Base-by-base conservation (phyloP, 2,329 filamentous ascomycete species). In the Trichoderma afroharzianum region DNA sequence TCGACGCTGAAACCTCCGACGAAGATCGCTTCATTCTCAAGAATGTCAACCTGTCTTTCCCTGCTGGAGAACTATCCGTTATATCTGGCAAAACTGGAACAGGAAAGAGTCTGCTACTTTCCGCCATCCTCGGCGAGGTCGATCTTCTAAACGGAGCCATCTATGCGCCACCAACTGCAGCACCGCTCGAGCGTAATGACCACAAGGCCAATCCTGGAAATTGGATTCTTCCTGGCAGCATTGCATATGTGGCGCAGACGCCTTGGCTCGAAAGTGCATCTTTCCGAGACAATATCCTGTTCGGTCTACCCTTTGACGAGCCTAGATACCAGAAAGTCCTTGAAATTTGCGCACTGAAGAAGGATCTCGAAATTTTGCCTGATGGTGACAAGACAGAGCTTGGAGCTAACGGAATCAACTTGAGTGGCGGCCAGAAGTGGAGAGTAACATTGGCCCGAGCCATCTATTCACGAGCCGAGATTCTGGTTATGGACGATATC, bases 181-280 rank as follows among this genome's bases (percentile, higher is more conserved):
- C 83, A 0, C 80, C 87, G 0, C 77, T 83, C 5, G 85, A 91
- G 32, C 85, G 91, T 47, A 86, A 87, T 73, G 91, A 93, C 75
- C 78, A 82, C 67, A 87, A 89, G 73, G 92, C 92, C 2, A 91
- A 88, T 62, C 83, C 78, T 59, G 84, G 80, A 36, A 87, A 93
- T 74, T 94, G 92, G 92, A 89, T 92, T 58, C 85, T 94, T 18
- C 86, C 90, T 8, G 86, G 87, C 3, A 87, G 91, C 2, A 86
- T 94, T 62, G 93, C 93, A 0, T 95, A 91, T 75, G 91, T 95
- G 39, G 88, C 91, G 1, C 92, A 95, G 77, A 93, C 92, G 8
- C 93, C 93, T 0, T 96, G 93, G 93, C 93, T 96, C 63, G 93
- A 95, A 77, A 95, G 95, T 75, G 92, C 91, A 1, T 92, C 89